These are phyloP conservation scores for Pichia sp. DNA, from an alignment of 1,139 yeast genomes.

Conservation along the genomic window DNA sequence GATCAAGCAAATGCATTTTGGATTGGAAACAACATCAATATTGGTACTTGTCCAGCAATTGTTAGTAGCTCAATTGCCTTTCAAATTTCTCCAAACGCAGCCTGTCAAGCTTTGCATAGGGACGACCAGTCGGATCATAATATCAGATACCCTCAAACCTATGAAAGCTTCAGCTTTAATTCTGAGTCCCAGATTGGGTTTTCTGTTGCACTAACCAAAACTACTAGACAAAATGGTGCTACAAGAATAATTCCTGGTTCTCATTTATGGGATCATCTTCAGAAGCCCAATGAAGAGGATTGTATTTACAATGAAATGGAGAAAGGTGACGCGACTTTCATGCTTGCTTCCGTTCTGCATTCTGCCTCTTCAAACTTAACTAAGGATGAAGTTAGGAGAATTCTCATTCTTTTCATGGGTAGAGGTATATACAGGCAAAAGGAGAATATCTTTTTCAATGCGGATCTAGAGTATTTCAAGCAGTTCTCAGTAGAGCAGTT, in stretches of 20 bases:
- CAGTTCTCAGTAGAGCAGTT: conserved; percentile 16
- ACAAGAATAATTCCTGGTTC: conserved; percentile 31
- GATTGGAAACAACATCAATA: conserved; percentile 17
- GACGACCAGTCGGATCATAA: conserved; percentile 31
- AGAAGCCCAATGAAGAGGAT: conserved; percentile 28
- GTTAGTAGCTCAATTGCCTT: conserved; percentile 29
- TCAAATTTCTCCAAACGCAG: conserved; percentile 31
- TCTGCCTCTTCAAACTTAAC: conserved; percentile 33
- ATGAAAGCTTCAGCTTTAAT: conserved; percentile 18
- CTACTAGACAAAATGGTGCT: conserved; percentile 32
- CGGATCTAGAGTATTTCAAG: conserved; percentile 14
- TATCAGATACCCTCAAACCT: conserved; percentile 19
- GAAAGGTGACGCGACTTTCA: conserved; percentile 32
- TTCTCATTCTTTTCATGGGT: conserved; percentile 30
- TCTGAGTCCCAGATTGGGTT: conserved; percentile 29
- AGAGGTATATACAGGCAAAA: conserved; percentile 31
- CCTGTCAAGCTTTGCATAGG: conserved; percentile 29
- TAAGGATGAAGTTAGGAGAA: conserved; percentile 26
- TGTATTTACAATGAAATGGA: conserved; percentile 30
- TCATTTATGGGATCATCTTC: conserved; percentile 31
- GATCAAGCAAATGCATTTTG: conserved; percentile 18
- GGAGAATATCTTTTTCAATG: conserved; percentile 25
- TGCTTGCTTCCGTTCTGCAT: conserved; percentile 32
- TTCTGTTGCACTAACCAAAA: conserved; percentile 25
- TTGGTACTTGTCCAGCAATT: conserved; percentile 13